Conservation (phyloP, 176 grass and related monocot species). For the Themeda triandra region DNA sequence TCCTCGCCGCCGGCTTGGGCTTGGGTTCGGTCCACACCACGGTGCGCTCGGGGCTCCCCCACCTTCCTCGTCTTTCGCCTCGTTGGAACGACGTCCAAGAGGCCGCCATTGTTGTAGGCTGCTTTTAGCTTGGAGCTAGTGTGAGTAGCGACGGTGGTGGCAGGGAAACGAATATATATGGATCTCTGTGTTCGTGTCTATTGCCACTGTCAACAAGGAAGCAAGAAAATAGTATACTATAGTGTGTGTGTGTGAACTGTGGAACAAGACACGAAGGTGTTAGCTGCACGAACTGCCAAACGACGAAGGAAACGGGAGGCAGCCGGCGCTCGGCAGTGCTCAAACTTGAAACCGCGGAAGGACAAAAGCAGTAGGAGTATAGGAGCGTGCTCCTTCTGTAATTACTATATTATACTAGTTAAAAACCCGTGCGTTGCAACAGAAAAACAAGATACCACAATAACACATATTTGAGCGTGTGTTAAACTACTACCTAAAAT, state of each 20-base stretch:
- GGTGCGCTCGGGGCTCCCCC: constrained; percentile 72
- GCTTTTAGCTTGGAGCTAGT: too few relatives aligned
- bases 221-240: neutral
- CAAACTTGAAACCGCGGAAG: neutral
- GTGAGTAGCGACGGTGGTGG: too few relatives aligned
- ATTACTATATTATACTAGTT: too few relatives aligned
- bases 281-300: too few relatives aligned
- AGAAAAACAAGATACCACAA: too few relatives aligned
- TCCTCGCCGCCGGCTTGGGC: neutral
- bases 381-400: too few relatives aligned
- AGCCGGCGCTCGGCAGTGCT: neutral
- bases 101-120: neutral
- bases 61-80: constrained; percentile 2
- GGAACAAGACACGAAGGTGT: neutral
- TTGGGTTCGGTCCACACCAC: constrained; percentile 58
- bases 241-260: neutral
- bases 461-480: too few relatives aligned
- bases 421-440: too few relatives aligned
- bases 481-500: too few relatives aligned
- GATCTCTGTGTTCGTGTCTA: neutral
- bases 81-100: neutral
- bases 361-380: neutral
- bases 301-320: neutral
- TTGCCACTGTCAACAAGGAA: too few relatives aligned
- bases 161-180: too few relatives aligned